phyloP scores from a whole-genome alignment of 768 basidiomycete species.

The Leucocoprinus sp. region DNA sequence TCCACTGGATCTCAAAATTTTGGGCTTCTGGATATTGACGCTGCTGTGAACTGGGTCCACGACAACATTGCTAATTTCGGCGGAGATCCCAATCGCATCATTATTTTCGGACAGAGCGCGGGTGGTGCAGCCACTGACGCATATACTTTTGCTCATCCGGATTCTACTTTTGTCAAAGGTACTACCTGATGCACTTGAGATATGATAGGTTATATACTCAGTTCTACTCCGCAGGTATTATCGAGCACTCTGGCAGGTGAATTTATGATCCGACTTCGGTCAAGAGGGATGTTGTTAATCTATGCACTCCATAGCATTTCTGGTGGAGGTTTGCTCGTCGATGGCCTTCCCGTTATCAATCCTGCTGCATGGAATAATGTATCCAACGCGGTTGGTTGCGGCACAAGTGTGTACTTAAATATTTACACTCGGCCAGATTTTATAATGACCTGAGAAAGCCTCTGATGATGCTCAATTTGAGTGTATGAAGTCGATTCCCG shows the following conservation, averaged over 20 bases:
- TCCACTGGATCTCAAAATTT: conserved; percentile 26
- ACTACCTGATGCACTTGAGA: neutral
- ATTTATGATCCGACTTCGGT: neutral
- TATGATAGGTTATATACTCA: neutral
- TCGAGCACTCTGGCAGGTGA: conserved; percentile 30
- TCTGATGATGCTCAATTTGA: conserved; percentile 23
- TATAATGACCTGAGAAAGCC: no score
- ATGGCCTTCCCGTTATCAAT: conserved; percentile 13
- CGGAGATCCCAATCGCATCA: conserved; percentile 30
- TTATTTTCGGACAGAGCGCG: conserved; percentile 30
- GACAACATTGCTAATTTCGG: conserved; percentile 40
- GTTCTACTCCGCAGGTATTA: conserved; percentile 18
- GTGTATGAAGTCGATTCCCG: conserved; percentile 29
- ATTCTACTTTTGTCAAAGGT: conserved; percentile 25
- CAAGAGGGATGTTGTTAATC: neutral
- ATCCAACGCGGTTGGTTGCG: conserved; percentile 24
- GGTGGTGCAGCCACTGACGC: conserved; percentile 26
- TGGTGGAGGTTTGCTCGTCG: conserved; percentile 9
- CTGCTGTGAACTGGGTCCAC: conserved; percentile 39
- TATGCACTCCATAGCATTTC: conserved; percentile 10
- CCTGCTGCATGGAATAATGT: conserved; percentile 24
- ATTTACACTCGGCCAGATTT: no score
- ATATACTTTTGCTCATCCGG: conserved; percentile 26
- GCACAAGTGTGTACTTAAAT: conserved; percentile 18
- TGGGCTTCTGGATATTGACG: conserved; percentile 30